A percentile compares a stretch with the other conserved stretches of the same genome.
phyloP scores from a whole-genome alignment of 805 yeast species.

The Pichia rugopelliculosa region DNA sequence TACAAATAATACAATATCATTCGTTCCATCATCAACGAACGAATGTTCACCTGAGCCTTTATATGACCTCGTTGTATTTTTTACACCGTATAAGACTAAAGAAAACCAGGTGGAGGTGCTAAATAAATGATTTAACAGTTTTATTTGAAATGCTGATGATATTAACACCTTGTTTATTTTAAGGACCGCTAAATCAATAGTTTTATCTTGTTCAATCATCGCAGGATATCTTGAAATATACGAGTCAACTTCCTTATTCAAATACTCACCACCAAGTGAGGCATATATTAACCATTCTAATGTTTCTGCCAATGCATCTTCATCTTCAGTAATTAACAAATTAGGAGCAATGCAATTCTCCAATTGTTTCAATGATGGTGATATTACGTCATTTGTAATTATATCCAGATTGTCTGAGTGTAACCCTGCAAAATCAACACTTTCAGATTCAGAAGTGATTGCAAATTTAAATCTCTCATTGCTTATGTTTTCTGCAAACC shows the following conservation, averaged over 20 bases:
- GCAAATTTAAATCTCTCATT: background rate
- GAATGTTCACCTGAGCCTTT: conserved; percentile 23
- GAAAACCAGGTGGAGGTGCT: conserved; percentile 19
- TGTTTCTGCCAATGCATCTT: conserved; percentile 17
- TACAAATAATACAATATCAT: conserved; percentile 18
- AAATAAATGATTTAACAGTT: background rate
- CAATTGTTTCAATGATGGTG: conserved; percentile 1
- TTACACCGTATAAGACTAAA: conserved; percentile 23
- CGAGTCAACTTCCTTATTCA: conserved; percentile 15
- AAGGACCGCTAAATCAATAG: background rate
- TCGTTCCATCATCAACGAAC: conserved; percentile 25
- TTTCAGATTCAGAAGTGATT: conserved; percentile 1
- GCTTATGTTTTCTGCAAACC: conserved; percentile 25
- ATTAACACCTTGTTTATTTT: background rate
- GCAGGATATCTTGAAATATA: conserved; percentile 23
- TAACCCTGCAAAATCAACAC: background rate
- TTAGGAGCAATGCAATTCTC: conserved; percentile 15
- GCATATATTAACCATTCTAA: conserved; percentile 29
- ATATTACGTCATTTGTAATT: background rate
- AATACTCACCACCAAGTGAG: conserved; percentile 21
- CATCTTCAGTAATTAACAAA: conserved; percentile 15
- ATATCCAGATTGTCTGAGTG: background rate
- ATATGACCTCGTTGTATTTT: conserved; percentile 23
- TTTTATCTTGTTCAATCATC: conserved; percentile 7
- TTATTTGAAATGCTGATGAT: background rate